Evolutionary conservation across 768 basidiomycete genomes (phyloP).

Genomic region (Phaeolepiota aurea): DNA sequence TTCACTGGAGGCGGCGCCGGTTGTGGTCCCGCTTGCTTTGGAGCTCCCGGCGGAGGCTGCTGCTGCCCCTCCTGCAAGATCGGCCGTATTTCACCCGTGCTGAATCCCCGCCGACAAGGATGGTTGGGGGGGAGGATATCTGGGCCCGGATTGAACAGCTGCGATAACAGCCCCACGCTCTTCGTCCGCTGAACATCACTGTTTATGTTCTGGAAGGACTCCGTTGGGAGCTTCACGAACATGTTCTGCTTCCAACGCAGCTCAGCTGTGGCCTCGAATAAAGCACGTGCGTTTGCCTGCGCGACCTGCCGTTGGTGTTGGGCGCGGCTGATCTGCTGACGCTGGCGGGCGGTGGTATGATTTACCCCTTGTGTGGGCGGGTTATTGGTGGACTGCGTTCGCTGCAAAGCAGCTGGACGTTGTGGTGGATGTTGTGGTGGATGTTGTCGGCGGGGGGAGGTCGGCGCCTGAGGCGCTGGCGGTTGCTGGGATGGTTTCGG

Average conservation of each 20-base stretch:
- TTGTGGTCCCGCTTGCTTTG: conserved; percentile 3
- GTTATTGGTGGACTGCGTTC: not conserved
- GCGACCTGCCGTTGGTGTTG: conserved; percentile 10
- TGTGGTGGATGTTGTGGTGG: conserved; percentile 7
- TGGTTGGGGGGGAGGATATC: conserved; percentile 48
- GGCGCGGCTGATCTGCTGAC: conserved; percentile 8
- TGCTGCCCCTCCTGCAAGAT: conserved; percentile 1
- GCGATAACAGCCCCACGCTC: conserved; percentile 51
- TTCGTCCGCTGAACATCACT: conserved; percentile 19
- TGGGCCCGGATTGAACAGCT: conserved; percentile 68
- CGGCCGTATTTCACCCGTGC: conserved; percentile 34
- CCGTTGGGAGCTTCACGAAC: conserved; percentile 62
- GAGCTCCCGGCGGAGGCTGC: conserved; percentile 12
- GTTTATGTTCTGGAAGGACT: conserved; percentile 52
- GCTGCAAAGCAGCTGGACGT: not conserved
- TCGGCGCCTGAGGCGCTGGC: conserved; percentile 7
- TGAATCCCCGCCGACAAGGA: conserved; percentile 46
- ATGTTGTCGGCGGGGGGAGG: conserved; percentile 9
- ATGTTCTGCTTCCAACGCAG: conserved; percentile 60
- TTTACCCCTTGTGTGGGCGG: not conserved
- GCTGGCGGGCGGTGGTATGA: not conserved
- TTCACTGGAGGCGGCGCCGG: conserved; percentile 1
- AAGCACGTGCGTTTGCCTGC: conserved; percentile 14
- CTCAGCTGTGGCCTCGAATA: conserved; percentile 48
- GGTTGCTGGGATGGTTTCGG: conserved; percentile 13